These are phyloP conservation scores for Borovskyia barvae DNA, from an alignment of 208 protist genomes.

Conservation along the genomic window DNA sequence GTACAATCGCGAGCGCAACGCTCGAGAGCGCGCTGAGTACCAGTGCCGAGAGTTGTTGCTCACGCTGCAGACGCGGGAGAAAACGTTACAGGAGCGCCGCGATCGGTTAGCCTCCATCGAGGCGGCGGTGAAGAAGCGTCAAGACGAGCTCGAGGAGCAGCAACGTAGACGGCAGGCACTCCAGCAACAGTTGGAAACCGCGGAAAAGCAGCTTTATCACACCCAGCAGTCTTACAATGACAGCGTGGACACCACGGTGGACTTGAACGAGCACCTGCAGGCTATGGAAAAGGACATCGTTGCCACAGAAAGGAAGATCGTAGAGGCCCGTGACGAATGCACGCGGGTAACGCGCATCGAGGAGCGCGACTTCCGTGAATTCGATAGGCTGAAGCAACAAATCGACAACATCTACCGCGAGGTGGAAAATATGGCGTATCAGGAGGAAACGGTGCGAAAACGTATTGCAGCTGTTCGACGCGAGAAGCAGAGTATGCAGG, in stretches of 20 bases:
- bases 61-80: conserved; percentile 64
- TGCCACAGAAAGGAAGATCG: conserved; percentile 70
- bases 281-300: conserved; percentile 71
- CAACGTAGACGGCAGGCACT: conserved; percentile 49
- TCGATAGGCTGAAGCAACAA: conserved; percentile 77
- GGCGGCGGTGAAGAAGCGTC: conserved; percentile 30
- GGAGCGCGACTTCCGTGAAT: conserved; percentile 79
- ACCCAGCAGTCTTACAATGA: conserved; percentile 91
- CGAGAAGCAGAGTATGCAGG: conserved; percentile 60
- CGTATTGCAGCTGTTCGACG: conserved; percentile 60
- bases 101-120: conserved; percentile 27
- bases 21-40: conserved; percentile 88
- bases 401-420: conserved; percentile 80
- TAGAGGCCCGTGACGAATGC: conserved; percentile 52
- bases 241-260: conserved; percentile 85
- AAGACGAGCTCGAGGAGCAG: conserved; percentile 68
- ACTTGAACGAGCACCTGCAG: conserved; percentile 79
- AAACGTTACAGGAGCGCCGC: conserved; percentile 53
- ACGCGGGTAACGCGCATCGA: conserved; percentile 60
- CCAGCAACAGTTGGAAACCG: conserved; percentile 88
- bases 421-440: conserved; percentile 70
- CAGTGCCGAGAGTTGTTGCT: conserved; percentile 86
- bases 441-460: conserved; percentile 63
- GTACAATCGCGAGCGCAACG: conserved; percentile 85
- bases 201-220: conserved; percentile 84